These are phyloP conservation scores for Chlamydomonas reinhardtii DNA, from an alignment of 163 green algal species.

Conservation along the genomic window DNA sequence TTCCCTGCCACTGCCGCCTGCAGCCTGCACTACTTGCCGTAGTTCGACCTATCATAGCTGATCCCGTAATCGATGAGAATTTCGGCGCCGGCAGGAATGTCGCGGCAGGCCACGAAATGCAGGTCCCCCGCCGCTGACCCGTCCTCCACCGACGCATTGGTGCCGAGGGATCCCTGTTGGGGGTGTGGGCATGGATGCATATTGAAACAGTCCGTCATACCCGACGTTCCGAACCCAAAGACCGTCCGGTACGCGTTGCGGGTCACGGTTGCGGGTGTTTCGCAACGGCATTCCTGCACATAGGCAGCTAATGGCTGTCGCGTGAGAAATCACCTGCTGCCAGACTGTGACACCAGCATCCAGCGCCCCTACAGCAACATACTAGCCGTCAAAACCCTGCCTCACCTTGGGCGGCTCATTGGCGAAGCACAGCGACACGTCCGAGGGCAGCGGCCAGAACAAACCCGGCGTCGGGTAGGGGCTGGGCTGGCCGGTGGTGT, in stretches of 20 bases:
- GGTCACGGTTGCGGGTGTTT: too few species aligned
- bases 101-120: constrained; percentile 3
- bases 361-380: too few species aligned
- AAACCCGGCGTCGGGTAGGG: constrained; percentile 24
- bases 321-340: too few species aligned
- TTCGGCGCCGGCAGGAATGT: constrained; percentile 20
- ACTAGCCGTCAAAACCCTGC: too few species aligned
- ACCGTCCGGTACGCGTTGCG: too few species aligned
- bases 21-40: background rate
- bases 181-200: too few species aligned
- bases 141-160: constrained; percentile 41
- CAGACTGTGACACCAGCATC: too few species aligned
- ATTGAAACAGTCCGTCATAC: too few species aligned
- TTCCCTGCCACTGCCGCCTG: too few species aligned
- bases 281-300: too few species aligned
- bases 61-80: constrained; percentile 35
- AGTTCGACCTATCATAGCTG: constrained; percentile 22
- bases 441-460: constrained; percentile 27
- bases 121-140: background rate
- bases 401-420: constrained; percentile 42
- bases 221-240: too few species aligned
- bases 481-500: constrained; percentile 13
- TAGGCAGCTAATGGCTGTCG: too few species aligned
- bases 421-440: constrained; percentile 7
- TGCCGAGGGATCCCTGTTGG: constrained; percentile 23